phyloP scores from a whole-genome alignment of 345 rosid species.

The Salix koriyanagi region DNA sequence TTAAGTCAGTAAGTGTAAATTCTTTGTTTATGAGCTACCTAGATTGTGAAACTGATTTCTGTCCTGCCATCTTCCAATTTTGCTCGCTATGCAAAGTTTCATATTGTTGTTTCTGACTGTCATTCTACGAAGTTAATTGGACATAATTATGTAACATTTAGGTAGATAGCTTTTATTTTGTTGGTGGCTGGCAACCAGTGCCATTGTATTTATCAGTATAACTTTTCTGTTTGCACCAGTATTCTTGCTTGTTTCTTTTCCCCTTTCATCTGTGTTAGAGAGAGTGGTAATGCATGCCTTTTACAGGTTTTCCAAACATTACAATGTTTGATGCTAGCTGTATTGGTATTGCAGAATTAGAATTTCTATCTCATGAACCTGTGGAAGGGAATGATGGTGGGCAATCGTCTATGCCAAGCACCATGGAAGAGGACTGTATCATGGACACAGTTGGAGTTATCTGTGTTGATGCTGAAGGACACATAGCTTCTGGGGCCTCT shows the following conservation, averaged over 20 bases:
- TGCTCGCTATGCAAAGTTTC: neutral
- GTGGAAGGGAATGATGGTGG: neutral
- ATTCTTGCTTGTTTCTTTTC: neutral
- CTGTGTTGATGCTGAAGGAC: conserved; percentile 82
- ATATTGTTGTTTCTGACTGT: neutral
- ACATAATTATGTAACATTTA: no score
- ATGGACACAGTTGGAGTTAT: conserved; percentile 94
- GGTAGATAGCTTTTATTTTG: neutral
- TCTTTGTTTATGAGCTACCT: neutral
- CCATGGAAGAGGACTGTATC: conserved; percentile 47
- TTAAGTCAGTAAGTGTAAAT: neutral
- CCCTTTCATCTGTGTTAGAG: neutral
- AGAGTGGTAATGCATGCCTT: neutral
- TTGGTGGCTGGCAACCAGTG: neutral
- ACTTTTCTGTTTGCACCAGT: neutral
- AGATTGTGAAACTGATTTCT: neutral
- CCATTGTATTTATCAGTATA: neutral
- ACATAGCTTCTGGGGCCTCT: conserved; percentile 78
- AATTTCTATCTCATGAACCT: conserved; percentile 19
- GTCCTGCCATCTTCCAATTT: neutral
- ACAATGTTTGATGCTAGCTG: neutral
- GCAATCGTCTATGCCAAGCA: conserved; percentile 15
- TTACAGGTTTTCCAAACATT: neutral
- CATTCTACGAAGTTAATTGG: no score
- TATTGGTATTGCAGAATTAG: conserved; percentile 19